phyloP scores from a whole-genome alignment of 768 basidiomycete species.

The Kockovaella imperatae region DNA sequence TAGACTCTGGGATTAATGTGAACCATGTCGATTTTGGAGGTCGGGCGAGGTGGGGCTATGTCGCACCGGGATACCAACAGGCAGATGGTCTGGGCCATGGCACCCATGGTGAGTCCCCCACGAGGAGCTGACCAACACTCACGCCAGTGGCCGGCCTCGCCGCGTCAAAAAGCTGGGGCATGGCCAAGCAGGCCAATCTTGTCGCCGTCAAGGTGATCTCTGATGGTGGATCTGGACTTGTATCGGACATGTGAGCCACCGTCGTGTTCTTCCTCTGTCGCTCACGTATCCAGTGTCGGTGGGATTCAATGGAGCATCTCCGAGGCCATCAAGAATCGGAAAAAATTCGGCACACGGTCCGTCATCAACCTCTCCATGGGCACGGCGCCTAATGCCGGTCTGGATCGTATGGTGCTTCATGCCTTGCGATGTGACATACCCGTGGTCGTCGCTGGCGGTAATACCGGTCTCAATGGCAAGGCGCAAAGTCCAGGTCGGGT shows the following conservation, averaged over 20 bases:
- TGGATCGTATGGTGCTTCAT: conserved; percentile 4
- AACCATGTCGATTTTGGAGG: conserved; percentile 7
- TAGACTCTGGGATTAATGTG: conserved; percentile 7
- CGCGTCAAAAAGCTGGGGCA: conserved; percentile 4
- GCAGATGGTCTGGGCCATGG: conserved; percentile 8
- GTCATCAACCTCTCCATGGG: conserved; percentile 8
- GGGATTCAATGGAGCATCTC: conserved; percentile 4
- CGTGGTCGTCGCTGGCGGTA: conserved; percentile 3
- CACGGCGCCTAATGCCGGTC: conserved; percentile 5
- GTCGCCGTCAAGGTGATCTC: conserved; percentile 7
- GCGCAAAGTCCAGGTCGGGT: conserved; percentile 4
- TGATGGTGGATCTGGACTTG: conserved; percentile 9
- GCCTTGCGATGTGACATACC: conserved; percentile 5
- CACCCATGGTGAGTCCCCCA: conserved; percentile 3
- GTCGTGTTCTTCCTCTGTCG: not conserved
- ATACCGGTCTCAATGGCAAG: conserved; percentile 3
- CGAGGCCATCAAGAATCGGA: conserved; percentile 4
- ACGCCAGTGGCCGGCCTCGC: conserved; percentile 6
- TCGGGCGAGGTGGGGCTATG: conserved; percentile 4
- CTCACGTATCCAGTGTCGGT: conserved; percentile 1
- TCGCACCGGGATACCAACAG: conserved; percentile 5
- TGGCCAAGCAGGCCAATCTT: conserved; percentile 5
- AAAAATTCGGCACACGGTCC: not conserved
- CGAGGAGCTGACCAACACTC: not conserved
- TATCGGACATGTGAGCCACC: conserved; percentile 4